Base-by-base conservation (phyloP, 352 stramenopile genomes). In the Globisporangium cylindrosporum region DNA sequence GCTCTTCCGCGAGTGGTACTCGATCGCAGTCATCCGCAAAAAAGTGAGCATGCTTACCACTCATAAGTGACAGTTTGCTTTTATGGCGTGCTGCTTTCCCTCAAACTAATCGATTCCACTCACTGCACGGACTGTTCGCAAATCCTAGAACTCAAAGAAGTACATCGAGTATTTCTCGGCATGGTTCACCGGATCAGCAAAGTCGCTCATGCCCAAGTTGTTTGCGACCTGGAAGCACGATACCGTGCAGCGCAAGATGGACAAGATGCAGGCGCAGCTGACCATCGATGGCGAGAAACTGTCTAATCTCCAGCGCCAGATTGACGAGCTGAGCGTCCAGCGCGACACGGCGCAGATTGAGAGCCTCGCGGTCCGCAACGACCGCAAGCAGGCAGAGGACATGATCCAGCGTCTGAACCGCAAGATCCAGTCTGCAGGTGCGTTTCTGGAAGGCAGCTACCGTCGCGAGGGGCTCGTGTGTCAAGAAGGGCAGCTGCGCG, bases 1-100 rank as follows among this genome's bases (percentile, higher is more conserved):
- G 14, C 67, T 89, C 53, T 80, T 93, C 56, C 81, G 71, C n/a
- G 81, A 90, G 62, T 93, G 85, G 85, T 80, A 93, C 69, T 82
- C 75, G 10, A 62, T 83, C 54, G 75, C 75, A 0, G 62, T 93
- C 22, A 66, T 90, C 6, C 76, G 74, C 64, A 93, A 93, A 60
- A 86, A 88, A 66, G 85, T 93, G 68, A 38, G 6, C 4, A 2
- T 62, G 22, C 24, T 10, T 57, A 36, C 32, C 32, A 36, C 32
- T 10, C 32, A 36, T 36, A 46, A 6, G 38, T 18, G 38, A 1
- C 38, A 46, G 12, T 49, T 49, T 20, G 4, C 15, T 41, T 49
- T 4, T 8, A 49, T n/a, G 41, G 1, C 41, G 15, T 9, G 18
- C 14, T n/a, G 15, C 10, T 51, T 51, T 20, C 43, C 41, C 41